Percentiles rank a stretch among this genome's conserved stretches.
phyloP scores from a whole-genome alignment of 148 eudicot genomes.

The Rhododendron griersonianum region DNA sequence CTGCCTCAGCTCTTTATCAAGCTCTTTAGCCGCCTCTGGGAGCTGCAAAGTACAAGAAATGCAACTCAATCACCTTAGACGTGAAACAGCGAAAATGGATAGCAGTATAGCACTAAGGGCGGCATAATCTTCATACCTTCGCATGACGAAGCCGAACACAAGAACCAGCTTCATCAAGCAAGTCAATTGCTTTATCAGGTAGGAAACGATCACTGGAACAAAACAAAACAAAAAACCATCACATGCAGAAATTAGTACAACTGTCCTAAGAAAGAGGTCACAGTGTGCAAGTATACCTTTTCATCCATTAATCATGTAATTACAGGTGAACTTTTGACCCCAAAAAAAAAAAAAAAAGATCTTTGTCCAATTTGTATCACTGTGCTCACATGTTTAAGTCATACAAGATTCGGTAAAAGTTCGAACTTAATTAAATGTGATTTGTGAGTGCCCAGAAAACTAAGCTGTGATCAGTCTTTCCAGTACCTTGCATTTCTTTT shows the following conservation, averaged over 20 bases:
- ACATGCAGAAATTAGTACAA: not conserved
- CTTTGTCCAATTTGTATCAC: not conserved
- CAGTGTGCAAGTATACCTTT: not conserved
- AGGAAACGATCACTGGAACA: conserved; percentile 69
- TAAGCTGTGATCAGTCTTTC: not conserved
- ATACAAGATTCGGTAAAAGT: not conserved
- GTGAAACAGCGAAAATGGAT: not conserved
- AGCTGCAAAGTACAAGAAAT: conserved; percentile 40
- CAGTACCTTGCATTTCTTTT: not conserved
- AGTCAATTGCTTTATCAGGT: conserved; percentile 91
- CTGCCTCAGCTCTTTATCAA: conserved; percentile 84
- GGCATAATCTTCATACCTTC: conserved; percentile 32
- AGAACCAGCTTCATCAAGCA: conserved; percentile 90
- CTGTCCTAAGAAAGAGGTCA: not conserved
- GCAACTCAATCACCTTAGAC: not conserved
- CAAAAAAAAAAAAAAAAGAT: not conserved
- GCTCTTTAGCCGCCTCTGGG: conserved; percentile 89
- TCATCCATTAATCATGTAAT: not conserved
- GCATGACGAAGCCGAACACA: conserved; percentile 78
- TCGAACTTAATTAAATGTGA: not conserved
- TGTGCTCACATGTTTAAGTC: not conserved
- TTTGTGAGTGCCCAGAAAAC: not conserved
- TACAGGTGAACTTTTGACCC: not conserved
- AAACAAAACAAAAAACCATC: not conserved
- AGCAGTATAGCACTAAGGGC: not conserved